Conservation (phyloP, 805 yeast species). For the Nakazawaea laoshanensis region DNA sequence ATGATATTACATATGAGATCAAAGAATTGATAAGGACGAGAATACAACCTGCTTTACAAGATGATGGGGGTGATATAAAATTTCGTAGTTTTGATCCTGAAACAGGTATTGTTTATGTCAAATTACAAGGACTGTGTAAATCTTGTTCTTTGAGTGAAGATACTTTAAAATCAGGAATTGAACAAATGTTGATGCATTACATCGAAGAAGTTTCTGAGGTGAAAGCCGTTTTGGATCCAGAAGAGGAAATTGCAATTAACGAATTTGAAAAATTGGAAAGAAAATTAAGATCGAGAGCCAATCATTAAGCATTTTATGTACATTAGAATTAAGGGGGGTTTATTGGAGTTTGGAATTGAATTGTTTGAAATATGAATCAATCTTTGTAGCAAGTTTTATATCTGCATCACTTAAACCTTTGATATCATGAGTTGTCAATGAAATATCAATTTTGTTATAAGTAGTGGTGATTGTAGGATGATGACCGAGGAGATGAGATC, state of each 20-base stretch:
- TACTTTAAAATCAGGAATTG: slow-evolving; percentile 62
- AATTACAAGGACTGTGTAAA: slow-evolving; percentile 63
- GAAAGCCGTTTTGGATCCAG: slow-evolving; percentile 28
- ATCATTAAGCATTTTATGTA: not conserved
- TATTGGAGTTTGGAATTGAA: slow-evolving; percentile 3
- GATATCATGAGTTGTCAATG: slow-evolving; percentile 59
- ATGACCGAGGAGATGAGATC: slow-evolving; percentile 52
- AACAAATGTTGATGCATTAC: slow-evolving; percentile 62
- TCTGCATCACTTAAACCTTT: slow-evolving; percentile 47
- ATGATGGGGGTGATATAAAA: slow-evolving; percentile 70
- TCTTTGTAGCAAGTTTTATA: slow-evolving; percentile 43
- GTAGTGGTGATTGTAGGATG: slow-evolving; percentile 65
- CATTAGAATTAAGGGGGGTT: not conserved
- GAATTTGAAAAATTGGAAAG: slow-evolving; percentile 83
- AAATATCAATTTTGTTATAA: slow-evolving; percentile 48
- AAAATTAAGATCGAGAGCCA: slow-evolving; percentile 25
- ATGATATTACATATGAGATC: slow-evolving; percentile 57
- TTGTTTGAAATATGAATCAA: slow-evolving; percentile 25
- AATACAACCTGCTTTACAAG: slow-evolving; percentile 67
- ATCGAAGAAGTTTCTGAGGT: slow-evolving; percentile 60
- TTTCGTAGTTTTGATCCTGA: slow-evolving; percentile 51
- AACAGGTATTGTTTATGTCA: slow-evolving; percentile 48
- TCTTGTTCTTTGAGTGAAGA: slow-evolving; percentile 63
- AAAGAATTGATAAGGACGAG: slow-evolving; percentile 63
- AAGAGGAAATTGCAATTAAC: slow-evolving; percentile 53